Base-by-base conservation (phyloP, 1,284 basidiomycete species). In the Leccinum pseudoinsigne region DNA sequence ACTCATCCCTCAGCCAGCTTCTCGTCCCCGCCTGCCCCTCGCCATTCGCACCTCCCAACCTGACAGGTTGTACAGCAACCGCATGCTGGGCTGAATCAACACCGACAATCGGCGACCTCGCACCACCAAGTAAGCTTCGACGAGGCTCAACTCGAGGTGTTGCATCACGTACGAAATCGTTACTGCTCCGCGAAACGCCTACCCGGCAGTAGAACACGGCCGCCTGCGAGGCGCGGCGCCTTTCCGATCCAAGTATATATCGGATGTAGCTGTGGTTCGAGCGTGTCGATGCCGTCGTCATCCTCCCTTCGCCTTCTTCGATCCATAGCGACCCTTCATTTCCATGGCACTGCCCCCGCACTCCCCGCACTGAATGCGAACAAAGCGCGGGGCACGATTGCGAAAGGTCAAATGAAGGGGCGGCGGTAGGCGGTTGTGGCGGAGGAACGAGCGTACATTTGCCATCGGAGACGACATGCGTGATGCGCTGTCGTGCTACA, bases 401-500 rank as follows among this genome's bases (percentile, higher is more conserved):
- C 9, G 31, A 28, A 28, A n/a, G 31, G 16, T 34, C 54, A n/a
- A 34, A 55, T 34, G 54, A 55, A 36, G 54, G 7, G 31, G n/a
- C 10, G n/a, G 54, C 5, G 4, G 51, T 53, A 9, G 54, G 10
- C 5, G 54, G 16, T 34, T 55, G 54, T 11, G 28, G 28, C 16
- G 54, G 54, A 18, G 54, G 54, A 18, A 55, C 54, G 26, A 55
- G 54, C 31, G 54, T n/a, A 34, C 54, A 55, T 34, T 55, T 31
- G 28, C 54, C 54, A 18, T 34, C 23, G 28, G 54, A 55, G n/a
- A 55, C 31, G 5, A 55, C 54, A 26, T 55, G 31, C 28, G n/a
- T 55, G n/a, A 55, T 55, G 5, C 54, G 40, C 71, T 1, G 80
- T 78, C 42, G 76, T 79, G 38, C 75, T 73, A 18, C 75, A 79